Conservation (phyloP, 305 asterid genomes). For the Stenogyne calaminthoides region DNA sequence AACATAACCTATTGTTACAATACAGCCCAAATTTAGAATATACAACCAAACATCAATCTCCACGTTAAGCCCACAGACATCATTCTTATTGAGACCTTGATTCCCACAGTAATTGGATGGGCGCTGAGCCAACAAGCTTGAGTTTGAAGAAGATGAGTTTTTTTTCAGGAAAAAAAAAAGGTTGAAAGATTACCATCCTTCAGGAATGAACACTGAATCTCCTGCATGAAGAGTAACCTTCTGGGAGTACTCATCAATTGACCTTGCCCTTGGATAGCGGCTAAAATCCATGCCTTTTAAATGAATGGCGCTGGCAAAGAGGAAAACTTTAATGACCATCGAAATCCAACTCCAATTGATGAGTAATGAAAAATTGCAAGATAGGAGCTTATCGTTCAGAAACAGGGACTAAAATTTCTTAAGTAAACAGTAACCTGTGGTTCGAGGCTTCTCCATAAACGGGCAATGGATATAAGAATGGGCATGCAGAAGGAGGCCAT, state of each 20-base stretch:
- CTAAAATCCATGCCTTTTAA: conserved; percentile 60
- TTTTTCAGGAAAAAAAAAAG: background rate
- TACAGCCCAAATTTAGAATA: conserved; percentile 21
- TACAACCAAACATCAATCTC: conserved; percentile 13
- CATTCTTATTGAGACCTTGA: conserved; percentile 18
- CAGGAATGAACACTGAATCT: conserved; percentile 94
- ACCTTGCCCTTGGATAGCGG: conserved; percentile 73
- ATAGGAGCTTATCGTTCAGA: conserved; percentile 17
- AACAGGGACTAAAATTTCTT: background rate
- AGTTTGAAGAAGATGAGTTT: conserved; percentile 19
- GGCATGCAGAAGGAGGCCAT: conserved; percentile 96
- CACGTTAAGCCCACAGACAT: background rate
- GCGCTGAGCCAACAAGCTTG: conserved; percentile 17
- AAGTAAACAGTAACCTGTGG: conserved; percentile 64
- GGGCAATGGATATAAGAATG: conserved; percentile 76
- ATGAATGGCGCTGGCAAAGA: conserved; percentile 61
- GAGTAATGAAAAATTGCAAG: conserved; percentile 10
- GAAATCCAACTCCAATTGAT: conserved; percentile 24
- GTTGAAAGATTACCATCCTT: conserved; percentile 74
- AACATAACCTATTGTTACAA: background rate
- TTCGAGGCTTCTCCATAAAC: conserved; percentile 96
- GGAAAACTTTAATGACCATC: conserved; percentile 24
- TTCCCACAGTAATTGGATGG: conserved; percentile 7
- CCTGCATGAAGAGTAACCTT: conserved; percentile 88
- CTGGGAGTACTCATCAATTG: conserved; percentile 57